Percentiles rank a stretch among this genome's conserved stretches.
Evolutionary conservation across 75 land plant species (phyloP).

Genomic region (Cryptomeria japonica): DNA sequence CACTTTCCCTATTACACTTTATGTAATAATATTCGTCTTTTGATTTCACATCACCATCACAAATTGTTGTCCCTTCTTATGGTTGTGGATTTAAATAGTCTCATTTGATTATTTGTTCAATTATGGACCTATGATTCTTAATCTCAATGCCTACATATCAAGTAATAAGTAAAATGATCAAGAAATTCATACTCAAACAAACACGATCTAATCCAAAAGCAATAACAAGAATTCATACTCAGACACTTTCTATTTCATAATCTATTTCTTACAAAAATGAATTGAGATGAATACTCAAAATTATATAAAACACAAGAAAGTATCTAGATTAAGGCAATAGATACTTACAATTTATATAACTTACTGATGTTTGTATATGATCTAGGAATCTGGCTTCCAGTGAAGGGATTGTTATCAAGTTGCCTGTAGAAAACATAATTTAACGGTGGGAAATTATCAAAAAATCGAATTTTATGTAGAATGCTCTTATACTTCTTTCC

Average conservation of each 20-base stretch:
- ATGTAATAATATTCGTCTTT: too few species aligned
- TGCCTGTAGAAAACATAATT: constrained; percentile 45
- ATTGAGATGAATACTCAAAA: not conserved
- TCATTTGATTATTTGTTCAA: too few species aligned
- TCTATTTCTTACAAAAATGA: not conserved
- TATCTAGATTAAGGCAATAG: too few species aligned
- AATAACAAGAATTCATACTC: too few species aligned
- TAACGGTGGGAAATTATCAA: not conserved
- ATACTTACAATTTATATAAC: constrained; percentile 59
- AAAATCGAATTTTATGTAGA: not conserved
- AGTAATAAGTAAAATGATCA: too few species aligned
- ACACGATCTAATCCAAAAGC: too few species aligned
- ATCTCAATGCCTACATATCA: too few species aligned
- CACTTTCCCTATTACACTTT: too few species aligned
- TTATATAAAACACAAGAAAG: not conserved
- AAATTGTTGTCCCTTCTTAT: too few species aligned
- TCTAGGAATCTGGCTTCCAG: constrained; percentile 46
- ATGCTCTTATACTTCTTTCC: not conserved
- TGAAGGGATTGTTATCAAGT: constrained; percentile 83
- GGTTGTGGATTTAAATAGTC: too few species aligned
- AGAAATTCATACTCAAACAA: not conserved
- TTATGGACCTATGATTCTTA: too few species aligned
- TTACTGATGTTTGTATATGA: constrained; percentile 42
- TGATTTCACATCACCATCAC: too few species aligned
- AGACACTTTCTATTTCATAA: not conserved